Conservation (phyloP, 2,329 filamentous ascomycete genomes). For the Mycosphaerella arachidis region DNA sequence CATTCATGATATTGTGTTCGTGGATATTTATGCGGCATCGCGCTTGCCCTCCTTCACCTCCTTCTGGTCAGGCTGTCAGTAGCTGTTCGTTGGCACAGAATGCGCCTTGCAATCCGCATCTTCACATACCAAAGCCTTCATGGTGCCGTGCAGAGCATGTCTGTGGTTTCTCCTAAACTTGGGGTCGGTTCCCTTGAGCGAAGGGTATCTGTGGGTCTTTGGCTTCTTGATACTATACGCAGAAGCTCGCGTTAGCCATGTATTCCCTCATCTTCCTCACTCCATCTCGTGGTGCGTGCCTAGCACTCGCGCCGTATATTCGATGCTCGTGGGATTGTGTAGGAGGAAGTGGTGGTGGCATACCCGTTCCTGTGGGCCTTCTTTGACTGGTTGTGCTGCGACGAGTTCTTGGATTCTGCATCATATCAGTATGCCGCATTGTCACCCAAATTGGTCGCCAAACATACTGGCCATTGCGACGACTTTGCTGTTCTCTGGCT, state of each 20-base stretch:
- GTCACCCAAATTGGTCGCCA: slow-evolving; percentile 27
- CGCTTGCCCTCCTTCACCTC: slow-evolving; percentile 96
- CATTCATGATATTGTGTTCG: background rate
- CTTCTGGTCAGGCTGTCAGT: slow-evolving; percentile 61
- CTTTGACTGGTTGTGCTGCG: slow-evolving; percentile 96
- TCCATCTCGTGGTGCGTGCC: background rate
- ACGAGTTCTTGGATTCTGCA: slow-evolving; percentile 99
- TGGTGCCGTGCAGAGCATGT: slow-evolving; percentile 98
- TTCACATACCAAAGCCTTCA: slow-evolving; percentile 84
- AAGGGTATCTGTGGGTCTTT: slow-evolving; percentile 98
- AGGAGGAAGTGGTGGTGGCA: slow-evolving; percentile 35
- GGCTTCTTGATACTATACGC: slow-evolving; percentile 94
- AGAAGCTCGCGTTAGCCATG: background rate
- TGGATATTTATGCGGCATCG: slow-evolving; percentile 65
- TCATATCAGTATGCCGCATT: slow-evolving; percentile 15
- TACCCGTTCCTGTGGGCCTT: slow-evolving; percentile 99
- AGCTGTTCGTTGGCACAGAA: background rate
- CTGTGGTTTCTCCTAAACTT: slow-evolving; percentile 99
- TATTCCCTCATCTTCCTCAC: background rate
- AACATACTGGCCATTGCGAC: slow-evolving; percentile 67
- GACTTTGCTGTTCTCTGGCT: slow-evolving; percentile 18
- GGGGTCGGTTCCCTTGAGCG: slow-evolving; percentile 96
- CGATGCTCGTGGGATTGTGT: background rate
- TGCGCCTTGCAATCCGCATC: background rate
- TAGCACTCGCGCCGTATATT: background rate